Evolutionary conservation across 164 flowering plant genomes (phyloP), one percentile per base, ranked within the genome.

Genomic region (Stephania yunnanensis): DNA sequence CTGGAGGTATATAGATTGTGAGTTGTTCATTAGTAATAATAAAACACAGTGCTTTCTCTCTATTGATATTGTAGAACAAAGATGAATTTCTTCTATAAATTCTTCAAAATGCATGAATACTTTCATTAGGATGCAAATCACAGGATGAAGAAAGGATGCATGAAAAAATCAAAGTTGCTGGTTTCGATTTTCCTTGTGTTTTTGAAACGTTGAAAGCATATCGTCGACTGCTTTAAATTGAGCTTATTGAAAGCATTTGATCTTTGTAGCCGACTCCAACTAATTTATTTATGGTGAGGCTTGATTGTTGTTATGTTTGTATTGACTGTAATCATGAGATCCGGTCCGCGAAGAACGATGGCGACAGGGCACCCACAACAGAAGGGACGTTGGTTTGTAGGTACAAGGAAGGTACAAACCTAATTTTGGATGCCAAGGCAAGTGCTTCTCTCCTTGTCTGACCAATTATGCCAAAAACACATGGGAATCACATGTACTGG

Each of bases 401-500:
- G 11, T 50, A 11, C 15, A 50, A 58, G 64, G 64, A 58, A 58
- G 5, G 64, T 4, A 58, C 19, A n/a, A 58, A 36, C 42, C 64
- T 58, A 15, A 3, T n/a, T 58, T 58, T 15, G 64, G 64, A 58
- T 58, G 64, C 64, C 20, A 58, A 50, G 55, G 12, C 55, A 13
- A 15, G 64, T n/a, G 4, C 19, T 58, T 58, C 42, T 36, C 42
- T 36, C 20, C 13, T 58, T 58, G 64, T 58, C 20, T 15, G 64
- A 22, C 64, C 64, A 58, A 15, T 58, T n/a, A 15, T n/a, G 20
- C 20, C 15, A 58, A 4, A 58, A 58, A 58, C 20, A 58, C 64
- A 58, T 58, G 64, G 64, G 64, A 58, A 58, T 58, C 64, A 58
- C 64, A 58, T 58, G 64, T 15, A 19, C 19, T 58, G 64, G 64